These are phyloP conservation scores for Avicennia marina DNA, from an alignment of 257 asterid genomes.

Conservation along the genomic window DNA sequence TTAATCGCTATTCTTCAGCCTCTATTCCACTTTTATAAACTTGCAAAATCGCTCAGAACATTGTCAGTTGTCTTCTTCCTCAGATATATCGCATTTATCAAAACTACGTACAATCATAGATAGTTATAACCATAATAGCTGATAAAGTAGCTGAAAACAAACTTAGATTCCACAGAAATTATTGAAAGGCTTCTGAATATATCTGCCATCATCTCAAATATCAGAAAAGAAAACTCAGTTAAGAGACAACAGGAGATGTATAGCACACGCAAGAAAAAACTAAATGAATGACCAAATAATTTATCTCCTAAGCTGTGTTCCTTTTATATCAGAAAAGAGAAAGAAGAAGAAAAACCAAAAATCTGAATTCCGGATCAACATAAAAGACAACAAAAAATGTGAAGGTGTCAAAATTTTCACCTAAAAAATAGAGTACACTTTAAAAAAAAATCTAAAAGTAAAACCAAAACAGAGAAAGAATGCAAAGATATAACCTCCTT, in stretches of 20 bases:
- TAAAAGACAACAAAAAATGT: too few relatives aligned
- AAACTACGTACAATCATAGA: background rate
- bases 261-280: too few relatives aligned
- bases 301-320: too few relatives aligned
- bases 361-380: too few relatives aligned
- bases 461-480: slow-evolving; percentile 7
- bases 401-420: too few relatives aligned
- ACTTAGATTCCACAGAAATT: background rate
- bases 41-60: background rate
- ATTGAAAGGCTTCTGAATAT: background rate
- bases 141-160: background rate
- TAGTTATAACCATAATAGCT: background rate
- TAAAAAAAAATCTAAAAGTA: background rate
- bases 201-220: background rate
- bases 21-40: background rate
- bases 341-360: too few relatives aligned
- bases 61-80: background rate
- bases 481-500: slow-evolving; percentile 49
- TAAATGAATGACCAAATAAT: too few relatives aligned
- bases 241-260: too few relatives aligned
- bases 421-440: too few relatives aligned
- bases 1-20: background rate
- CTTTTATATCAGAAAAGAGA: too few relatives aligned
- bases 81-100: background rate
- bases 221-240: too few relatives aligned